Evolutionary conservation across 176 grass and related monocot genomes (phyloP).

Genomic region (Aegilops tauschii): DNA sequence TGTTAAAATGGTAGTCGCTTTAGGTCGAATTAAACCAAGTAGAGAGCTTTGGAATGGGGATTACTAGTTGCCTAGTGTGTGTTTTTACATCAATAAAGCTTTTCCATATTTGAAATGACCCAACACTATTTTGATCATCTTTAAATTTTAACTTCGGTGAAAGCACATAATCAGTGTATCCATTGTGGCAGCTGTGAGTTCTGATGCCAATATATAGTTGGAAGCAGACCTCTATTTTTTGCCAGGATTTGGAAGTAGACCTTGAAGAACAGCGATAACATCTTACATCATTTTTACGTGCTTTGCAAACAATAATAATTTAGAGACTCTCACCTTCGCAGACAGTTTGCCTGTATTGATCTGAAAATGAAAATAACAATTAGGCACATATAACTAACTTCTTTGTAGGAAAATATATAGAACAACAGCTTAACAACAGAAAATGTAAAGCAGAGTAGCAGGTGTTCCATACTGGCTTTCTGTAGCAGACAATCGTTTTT

Average conservation of each 20-base stretch:
- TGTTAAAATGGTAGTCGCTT: background rate
- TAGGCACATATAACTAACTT: slow-evolving; percentile 6
- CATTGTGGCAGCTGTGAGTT: background rate
- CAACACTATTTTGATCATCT: background rate
- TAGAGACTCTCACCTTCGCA: slow-evolving; percentile 45
- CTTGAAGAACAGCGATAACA: background rate
- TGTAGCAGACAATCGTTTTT: background rate
- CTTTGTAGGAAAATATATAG: background rate
- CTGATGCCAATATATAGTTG: background rate
- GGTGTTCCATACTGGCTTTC: background rate
- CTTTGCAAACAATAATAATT: background rate
- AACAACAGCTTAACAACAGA: background rate
- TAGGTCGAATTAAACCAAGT: background rate
- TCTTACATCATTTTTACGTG: background rate
- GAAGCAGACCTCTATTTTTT: background rate
- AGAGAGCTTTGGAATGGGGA: background rate
- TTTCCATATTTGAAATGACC: background rate
- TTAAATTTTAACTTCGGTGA: background rate
- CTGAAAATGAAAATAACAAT: slow-evolving; percentile 37
- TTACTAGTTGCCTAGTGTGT: background rate
- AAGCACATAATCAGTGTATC: background rate
- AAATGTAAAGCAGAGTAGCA: background rate
- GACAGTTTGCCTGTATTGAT: slow-evolving; percentile 52
- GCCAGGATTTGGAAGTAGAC: background rate
- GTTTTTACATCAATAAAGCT: background rate